Conservation (phyloP, 257 asterid species). For the Phtheirospermum japonicum region DNA sequence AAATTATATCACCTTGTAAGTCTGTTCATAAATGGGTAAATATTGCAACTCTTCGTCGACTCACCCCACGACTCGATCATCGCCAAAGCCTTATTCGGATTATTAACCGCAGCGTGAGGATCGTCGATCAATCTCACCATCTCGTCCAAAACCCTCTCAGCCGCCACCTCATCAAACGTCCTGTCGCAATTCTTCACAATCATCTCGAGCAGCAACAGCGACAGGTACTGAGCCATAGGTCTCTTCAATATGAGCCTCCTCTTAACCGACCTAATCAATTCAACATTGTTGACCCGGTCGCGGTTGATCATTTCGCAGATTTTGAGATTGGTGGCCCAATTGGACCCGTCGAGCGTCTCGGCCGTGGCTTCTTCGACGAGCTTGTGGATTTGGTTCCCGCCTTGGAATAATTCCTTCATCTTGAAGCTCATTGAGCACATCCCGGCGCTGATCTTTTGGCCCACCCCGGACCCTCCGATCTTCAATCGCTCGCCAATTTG, state of each 20-base stretch:
- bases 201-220: slow-evolving; percentile 86
- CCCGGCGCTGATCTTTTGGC: slow-evolving; percentile 86
- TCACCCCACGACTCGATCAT: slow-evolving; percentile 96
- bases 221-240: slow-evolving; percentile 80
- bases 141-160: slow-evolving; percentile 93
- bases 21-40: slow-evolving; percentile 90
- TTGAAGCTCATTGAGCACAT: slow-evolving; percentile 94
- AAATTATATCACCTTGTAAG: slow-evolving; percentile 66
- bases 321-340: slow-evolving; percentile 91
- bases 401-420: slow-evolving; percentile 93
- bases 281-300: slow-evolving; percentile 67
- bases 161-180: slow-evolving; percentile 88
- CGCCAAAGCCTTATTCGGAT: slow-evolving; percentile 75
- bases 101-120: slow-evolving; percentile 76
- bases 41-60: slow-evolving; percentile 77
- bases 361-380: slow-evolving; percentile 96
- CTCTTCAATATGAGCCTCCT: slow-evolving; percentile 58
- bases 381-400: slow-evolving; percentile 75
- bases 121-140: slow-evolving; percentile 92
- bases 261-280: slow-evolving; percentile 85
- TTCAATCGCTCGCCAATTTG: slow-evolving; percentile 86
- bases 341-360: slow-evolving; percentile 81
- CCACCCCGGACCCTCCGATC: slow-evolving; percentile 85
- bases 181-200: slow-evolving; percentile 85
- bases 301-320: slow-evolving; percentile 88